phyloP scores from a whole-genome alignment of 345 rosid species.

The Acer saccharum region DNA sequence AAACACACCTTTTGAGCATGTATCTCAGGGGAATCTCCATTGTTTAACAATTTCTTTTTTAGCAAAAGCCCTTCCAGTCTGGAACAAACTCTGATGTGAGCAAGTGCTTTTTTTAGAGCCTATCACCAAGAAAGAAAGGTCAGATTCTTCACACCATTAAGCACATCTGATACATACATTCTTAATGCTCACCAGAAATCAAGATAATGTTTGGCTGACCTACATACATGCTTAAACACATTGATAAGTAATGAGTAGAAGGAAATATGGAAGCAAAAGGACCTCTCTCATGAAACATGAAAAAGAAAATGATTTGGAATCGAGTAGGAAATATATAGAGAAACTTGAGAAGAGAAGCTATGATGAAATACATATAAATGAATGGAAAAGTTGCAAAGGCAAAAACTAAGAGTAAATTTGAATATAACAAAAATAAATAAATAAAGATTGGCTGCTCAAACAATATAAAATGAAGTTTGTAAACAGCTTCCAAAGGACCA shows the following conservation, averaged over 20 bases:
- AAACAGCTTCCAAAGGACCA: neutral
- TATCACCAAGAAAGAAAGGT: conserved; percentile 30
- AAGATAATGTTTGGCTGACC: neutral
- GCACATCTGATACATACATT: neutral
- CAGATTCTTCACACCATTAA: conserved; percentile 1
- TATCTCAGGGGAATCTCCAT: conserved; percentile 84
- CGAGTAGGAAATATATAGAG: neutral
- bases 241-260: no score
- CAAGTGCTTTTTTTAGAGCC: conserved; percentile 82
- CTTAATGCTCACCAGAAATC: neutral
- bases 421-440: no score
- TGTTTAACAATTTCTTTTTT: conserved; percentile 64
- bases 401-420: no score
- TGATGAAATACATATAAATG: neutral
- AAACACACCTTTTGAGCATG: conserved; percentile 89
- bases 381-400: no score
- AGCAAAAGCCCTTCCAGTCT: conserved; percentile 77
- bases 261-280: neutral
- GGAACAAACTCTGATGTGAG: conserved; percentile 71
- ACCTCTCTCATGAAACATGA: neutral
- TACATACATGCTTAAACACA: neutral
- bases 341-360: neutral
- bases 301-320: neutral
- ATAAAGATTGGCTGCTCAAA: no score
- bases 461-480: neutral